Conservation (phyloP, 495 filamentous ascomycete genomes). For the Lasiosphaeria hispida region DNA sequence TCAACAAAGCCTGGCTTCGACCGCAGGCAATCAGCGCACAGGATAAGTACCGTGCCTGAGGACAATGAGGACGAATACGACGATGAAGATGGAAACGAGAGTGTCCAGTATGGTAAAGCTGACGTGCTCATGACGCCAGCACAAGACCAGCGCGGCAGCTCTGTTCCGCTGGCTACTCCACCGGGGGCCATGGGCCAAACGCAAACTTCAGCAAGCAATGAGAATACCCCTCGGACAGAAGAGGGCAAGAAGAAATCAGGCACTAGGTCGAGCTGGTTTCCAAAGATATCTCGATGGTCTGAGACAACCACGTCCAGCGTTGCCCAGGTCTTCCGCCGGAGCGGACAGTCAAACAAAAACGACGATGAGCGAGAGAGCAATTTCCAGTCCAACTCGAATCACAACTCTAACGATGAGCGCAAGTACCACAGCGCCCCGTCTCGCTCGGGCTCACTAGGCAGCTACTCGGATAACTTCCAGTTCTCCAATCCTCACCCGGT, state of each 20-base stretch:
- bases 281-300: constrained; percentile 95
- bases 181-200: constrained; percentile 50
- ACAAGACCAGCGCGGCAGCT: constrained; percentile 55
- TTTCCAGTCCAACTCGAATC: neutral
- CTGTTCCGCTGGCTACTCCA: constrained; percentile 69
- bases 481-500: constrained; percentile 60
- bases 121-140: constrained; percentile 48
- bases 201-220: constrained; percentile 44
- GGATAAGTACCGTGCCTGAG: constrained; percentile 86
- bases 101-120: constrained; percentile 43
- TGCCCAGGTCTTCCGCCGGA: constrained; percentile 49
- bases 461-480: constrained; percentile 61
- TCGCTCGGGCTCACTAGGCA: constrained; percentile 66
- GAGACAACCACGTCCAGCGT: constrained; percentile 82
- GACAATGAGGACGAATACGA: constrained; percentile 69
- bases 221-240: constrained; percentile 50
- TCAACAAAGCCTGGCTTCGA: constrained; percentile 58
- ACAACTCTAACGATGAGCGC: constrained; percentile 24
- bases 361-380: constrained; percentile 32
- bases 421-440: constrained; percentile 43
- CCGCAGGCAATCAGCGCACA: constrained; percentile 66
- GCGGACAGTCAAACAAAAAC: constrained; percentile 46
- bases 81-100: constrained; percentile 49
- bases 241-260: constrained; percentile 86
- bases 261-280: constrained; percentile 80